phyloP scores from a whole-genome alignment of 2,329 filamentous ascomycete species.

The Diaporthe velutina region DNA sequence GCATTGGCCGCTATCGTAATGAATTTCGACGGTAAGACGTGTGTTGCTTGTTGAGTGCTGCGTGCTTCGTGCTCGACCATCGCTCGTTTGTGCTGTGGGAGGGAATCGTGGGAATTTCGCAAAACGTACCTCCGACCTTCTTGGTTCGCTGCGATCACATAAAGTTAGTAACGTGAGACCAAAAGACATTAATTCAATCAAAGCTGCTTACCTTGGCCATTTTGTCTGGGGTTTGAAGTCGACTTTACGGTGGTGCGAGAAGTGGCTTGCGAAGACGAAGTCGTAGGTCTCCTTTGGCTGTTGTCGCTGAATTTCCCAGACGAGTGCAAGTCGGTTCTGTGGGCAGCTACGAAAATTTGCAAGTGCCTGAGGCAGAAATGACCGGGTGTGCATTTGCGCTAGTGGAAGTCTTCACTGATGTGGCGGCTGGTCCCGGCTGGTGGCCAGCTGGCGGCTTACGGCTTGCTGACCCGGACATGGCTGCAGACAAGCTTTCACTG shows the following conservation, averaged over 20 bases:
- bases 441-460: not conserved
- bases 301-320: constrained; percentile 36
- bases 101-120: constrained; percentile 28
- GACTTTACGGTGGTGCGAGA: constrained; percentile 40
- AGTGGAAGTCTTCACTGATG: not conserved
- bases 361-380: constrained; percentile 37
- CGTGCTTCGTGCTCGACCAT: constrained; percentile 36
- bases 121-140: constrained; percentile 70
- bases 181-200: not conserved
- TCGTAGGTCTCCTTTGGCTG: constrained; percentile 30
- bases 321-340: constrained; percentile 35
- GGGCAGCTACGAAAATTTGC: constrained; percentile 37
- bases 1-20: not conserved
- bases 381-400: not conserved
- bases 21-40: not conserved
- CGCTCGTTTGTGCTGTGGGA: constrained; percentile 30
- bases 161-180: not conserved
- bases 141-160: constrained; percentile 75
- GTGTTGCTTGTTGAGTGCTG: not conserved
- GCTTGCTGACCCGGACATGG: not conserved
- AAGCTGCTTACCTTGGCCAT: constrained; percentile 39
- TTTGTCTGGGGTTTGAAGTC: constrained; percentile 37
- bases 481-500: not conserved
- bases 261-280: constrained; percentile 38
- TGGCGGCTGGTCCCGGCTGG: not conserved